A percentile compares a stretch with the other conserved stretches of the same genome.
Evolutionary conservation across 2,329 filamentous ascomycete genomes (phyloP).

Genomic region (Magnaporthiopsis incrustans): DNA sequence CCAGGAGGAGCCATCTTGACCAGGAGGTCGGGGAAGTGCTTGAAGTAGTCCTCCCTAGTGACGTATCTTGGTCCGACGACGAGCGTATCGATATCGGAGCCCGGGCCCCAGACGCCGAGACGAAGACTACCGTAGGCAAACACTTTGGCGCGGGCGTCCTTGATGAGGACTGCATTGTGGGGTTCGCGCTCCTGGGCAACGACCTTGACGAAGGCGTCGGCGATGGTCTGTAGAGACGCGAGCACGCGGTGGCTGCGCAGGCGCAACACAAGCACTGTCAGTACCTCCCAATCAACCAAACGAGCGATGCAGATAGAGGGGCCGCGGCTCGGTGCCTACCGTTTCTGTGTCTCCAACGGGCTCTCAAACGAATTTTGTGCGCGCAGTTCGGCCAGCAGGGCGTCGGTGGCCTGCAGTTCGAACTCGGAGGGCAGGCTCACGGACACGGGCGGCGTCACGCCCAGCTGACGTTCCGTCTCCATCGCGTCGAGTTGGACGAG

Average conservation of each 20-base stretch:
- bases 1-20: constrained; percentile 66
- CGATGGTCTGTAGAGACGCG: constrained; percentile 66
- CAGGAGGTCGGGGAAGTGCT: constrained; percentile 74
- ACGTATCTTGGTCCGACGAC: constrained; percentile 89
- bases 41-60: constrained; percentile 83
- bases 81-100: constrained; percentile 96
- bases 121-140: constrained; percentile 96
- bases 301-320: not conserved
- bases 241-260: constrained; percentile 59
- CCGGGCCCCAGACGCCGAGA: constrained; percentile 86
- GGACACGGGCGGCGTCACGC: constrained; percentile 81
- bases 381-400: constrained; percentile 76
- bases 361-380: constrained; percentile 88
- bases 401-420: constrained; percentile 70
- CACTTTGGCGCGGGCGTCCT: constrained; percentile 82
- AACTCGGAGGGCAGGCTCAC: constrained; percentile 63
- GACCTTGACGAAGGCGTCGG: constrained; percentile 77
- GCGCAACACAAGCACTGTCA: constrained; percentile 8
- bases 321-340: constrained; percentile 38
- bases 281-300: not conserved
- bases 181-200: constrained; percentile 67
- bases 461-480: constrained; percentile 31
- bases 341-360: constrained; percentile 71
- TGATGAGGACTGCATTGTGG: constrained; percentile 67
- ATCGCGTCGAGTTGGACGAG: constrained; percentile 8